These are phyloP conservation scores for Beauveria scarabaeidicola DNA, from an alignment of 2,329 filamentous ascomycete genomes.

Conservation along the genomic window DNA sequence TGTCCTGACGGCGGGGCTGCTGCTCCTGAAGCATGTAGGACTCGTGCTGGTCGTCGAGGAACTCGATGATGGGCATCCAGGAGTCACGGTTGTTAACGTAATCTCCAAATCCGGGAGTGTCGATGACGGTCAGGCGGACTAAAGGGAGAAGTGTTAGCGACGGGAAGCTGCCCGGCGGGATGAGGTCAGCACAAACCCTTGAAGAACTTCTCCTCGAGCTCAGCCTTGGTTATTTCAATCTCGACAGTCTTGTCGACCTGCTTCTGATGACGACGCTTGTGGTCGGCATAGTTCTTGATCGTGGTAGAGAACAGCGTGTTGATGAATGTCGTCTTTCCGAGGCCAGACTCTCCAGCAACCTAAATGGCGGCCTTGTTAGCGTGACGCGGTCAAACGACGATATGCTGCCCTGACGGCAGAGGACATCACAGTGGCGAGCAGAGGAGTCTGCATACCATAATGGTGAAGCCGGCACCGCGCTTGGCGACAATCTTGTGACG, in stretches of 20 bases:
- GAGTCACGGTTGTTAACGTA: conserved; percentile 99
- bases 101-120: conserved; percentile 97
- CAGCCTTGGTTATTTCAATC: conserved; percentile 99
- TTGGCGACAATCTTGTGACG: conserved; percentile 67
- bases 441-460: conserved; percentile 63
- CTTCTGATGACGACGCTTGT: conserved; percentile 98
- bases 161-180: background rate
- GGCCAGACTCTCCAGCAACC: conserved; percentile 96
- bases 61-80: conserved; percentile 99
- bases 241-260: conserved; percentile 99
- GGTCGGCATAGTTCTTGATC: conserved; percentile 99
- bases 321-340: conserved; percentile 99
- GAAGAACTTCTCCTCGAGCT: conserved; percentile 99
- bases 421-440: background rate
- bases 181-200: conserved; percentile 59
- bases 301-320: conserved; percentile 99
- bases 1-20: conserved; percentile 93
- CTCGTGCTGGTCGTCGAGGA: conserved; percentile 99
- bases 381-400: background rate
- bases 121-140: conserved; percentile 98
- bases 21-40: conserved; percentile 99
- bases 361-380: conserved; percentile 27
- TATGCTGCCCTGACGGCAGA: background rate
- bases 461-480: conserved; percentile 95
- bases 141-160: conserved; percentile 10